These are phyloP conservation scores for Pisolithus tinctorius DNA, from an alignment of 768 basidiomycete genomes.

Conservation along the genomic window DNA sequence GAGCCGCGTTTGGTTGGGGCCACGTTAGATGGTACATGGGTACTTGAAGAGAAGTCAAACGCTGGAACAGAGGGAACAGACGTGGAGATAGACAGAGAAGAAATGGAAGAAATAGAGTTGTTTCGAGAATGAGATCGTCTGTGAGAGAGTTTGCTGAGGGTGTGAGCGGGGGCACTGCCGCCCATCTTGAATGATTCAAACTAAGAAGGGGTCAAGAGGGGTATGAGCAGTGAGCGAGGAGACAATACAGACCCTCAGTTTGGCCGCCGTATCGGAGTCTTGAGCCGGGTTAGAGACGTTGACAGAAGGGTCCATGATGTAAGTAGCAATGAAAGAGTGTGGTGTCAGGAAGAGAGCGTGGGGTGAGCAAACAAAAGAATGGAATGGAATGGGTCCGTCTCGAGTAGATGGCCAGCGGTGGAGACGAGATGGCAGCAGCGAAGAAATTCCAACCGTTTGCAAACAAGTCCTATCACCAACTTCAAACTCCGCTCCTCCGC, in stretches of 20 bases:
- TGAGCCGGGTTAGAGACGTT: slow-evolving; percentile 18
- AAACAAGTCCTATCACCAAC: slow-evolving; percentile 7
- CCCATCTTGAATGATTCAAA: slow-evolving; percentile 74
- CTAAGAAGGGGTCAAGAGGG: slow-evolving; percentile 28
- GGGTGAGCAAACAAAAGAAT: slow-evolving; percentile 16
- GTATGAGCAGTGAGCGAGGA: background rate
- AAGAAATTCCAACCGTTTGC: slow-evolving; percentile 8
- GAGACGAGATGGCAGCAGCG: slow-evolving; percentile 18
- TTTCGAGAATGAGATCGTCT: slow-evolving; percentile 62
- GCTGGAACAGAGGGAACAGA: slow-evolving; percentile 31
- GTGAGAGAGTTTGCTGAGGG: slow-evolving; percentile 32
- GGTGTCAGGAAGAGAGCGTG: too few species aligned
- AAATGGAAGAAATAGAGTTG: slow-evolving; percentile 48
- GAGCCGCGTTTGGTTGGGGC: slow-evolving; percentile 55
- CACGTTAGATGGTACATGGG: slow-evolving; percentile 15
- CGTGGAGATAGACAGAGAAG: slow-evolving; percentile 36
- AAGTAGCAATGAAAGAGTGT: slow-evolving; percentile 1
- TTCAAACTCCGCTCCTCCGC: slow-evolving; percentile 21
- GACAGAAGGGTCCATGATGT: slow-evolving; percentile 34
- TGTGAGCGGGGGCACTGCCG: slow-evolving; percentile 27
- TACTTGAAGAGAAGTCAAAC: slow-evolving; percentile 32
- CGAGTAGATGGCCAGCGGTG: slow-evolving; percentile 10
- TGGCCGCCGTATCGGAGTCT: slow-evolving; percentile 32
- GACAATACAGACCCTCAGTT: slow-evolving; percentile 31
- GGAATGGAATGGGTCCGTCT: slow-evolving; percentile 23